These are phyloP conservation scores for Tetramitus jugosus DNA, from an alignment of 208 protist genomes.

Conservation along the genomic window DNA sequence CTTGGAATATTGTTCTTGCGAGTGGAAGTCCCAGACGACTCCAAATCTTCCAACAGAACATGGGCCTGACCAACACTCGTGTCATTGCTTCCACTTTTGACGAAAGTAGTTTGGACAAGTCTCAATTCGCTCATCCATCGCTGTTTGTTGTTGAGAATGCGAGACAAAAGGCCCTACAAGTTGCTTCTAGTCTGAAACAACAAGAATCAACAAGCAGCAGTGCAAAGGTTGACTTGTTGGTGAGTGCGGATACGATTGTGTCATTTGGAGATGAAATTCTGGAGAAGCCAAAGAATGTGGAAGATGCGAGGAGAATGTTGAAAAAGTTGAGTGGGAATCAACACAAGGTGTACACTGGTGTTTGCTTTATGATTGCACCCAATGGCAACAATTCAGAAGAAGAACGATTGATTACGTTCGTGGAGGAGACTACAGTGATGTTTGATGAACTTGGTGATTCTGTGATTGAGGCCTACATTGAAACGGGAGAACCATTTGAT, in stretches of 20 bases:
- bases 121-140: neutral
- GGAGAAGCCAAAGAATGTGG: constrained; percentile 16
- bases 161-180: neutral
- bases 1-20: too few relatives aligned
- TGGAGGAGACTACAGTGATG: neutral
- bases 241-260: constrained; percentile 19
- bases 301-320: constrained; percentile 14
- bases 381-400: neutral
- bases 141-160: constrained; percentile 12
- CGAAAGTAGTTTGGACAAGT: constrained; percentile 7
- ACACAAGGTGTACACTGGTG: constrained; percentile 24
- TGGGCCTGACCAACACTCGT: neutral
- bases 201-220: neutral
- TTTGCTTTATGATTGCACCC: constrained; percentile 1
- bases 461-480: constrained; percentile 16
- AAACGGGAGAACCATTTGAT: constrained; percentile 24
- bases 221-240: neutral
- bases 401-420: neutral
- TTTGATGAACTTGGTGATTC: constrained; percentile 25
- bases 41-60: neutral
- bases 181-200: neutral
- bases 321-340: constrained; percentile 13
- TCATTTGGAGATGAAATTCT: neutral
- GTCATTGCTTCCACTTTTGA: neutral
- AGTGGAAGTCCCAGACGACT: too few relatives aligned